phyloP scores from a whole-genome alignment of 352 stramenopile genomes.

The Globisporangium iwayamae region DNA sequence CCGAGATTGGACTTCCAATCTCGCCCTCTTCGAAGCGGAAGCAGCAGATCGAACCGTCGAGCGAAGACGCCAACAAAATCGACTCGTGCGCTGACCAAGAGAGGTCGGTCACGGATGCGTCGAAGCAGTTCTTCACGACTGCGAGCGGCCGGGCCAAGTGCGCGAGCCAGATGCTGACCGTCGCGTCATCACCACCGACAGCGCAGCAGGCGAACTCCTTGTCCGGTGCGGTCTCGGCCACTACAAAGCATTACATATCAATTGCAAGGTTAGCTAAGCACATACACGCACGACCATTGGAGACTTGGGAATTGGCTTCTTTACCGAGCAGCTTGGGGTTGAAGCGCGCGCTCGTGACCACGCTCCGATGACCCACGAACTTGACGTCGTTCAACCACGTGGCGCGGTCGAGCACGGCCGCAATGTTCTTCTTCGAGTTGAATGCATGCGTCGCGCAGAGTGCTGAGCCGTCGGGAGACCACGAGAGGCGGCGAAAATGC shows the following conservation, averaged over 20 bases:
- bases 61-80: conserved; percentile 65
- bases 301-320: background rate
- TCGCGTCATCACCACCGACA: conserved; percentile 77
- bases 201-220: conserved; percentile 86
- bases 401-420: conserved; percentile 65
- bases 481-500: conserved; percentile 81
- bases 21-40: conserved; percentile 71
- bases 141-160: conserved; percentile 71
- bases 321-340: conserved; percentile 76
- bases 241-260: conserved; percentile 19
- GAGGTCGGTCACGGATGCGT: conserved; percentile 79
- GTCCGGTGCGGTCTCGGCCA: conserved; percentile 47
- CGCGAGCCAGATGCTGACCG: conserved; percentile 83
- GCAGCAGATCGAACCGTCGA: conserved; percentile 82
- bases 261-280: background rate
- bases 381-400: conserved; percentile 84
- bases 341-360: conserved; percentile 81
- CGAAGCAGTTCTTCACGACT: conserved; percentile 83
- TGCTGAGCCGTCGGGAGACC: conserved; percentile 78
- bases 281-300: background rate
- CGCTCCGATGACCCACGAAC: conserved; percentile 77
- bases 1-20: conserved; percentile 66
- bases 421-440: conserved; percentile 86
- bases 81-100: conserved; percentile 60
- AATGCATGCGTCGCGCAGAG: conserved; percentile 83